phyloP scores from a whole-genome alignment of 208 protist genomes.

The Trypanosoma caninum region DNA sequence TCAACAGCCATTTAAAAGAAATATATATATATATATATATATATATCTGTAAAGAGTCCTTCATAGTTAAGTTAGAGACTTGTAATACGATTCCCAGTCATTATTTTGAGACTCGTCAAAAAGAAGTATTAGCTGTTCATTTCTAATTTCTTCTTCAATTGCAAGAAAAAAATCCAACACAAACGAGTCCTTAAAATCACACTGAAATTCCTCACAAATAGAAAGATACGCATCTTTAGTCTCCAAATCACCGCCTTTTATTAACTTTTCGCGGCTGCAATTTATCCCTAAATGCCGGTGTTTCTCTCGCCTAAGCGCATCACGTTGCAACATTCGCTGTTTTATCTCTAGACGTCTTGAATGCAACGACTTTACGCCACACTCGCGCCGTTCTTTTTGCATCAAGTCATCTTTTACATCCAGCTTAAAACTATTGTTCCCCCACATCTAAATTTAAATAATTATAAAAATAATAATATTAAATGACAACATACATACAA shows the following conservation, averaged over 20 bases:
- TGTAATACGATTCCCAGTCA: conserved; percentile 78
- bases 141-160: conserved; percentile 77
- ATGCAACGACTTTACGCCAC: conserved; percentile 52
- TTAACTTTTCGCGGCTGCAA: conserved; percentile 12
- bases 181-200: conserved; percentile 39
- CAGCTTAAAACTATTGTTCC: not conserved
- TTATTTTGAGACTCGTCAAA: conserved; percentile 55
- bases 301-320: conserved; percentile 21
- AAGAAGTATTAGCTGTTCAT: conserved; percentile 53
- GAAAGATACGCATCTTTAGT: conserved; percentile 9
- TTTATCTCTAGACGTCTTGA: conserved; percentile 46
- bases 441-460: conserved; percentile 1
- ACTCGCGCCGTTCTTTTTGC: not conserved
- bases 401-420: conserved; percentile 1
- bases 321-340: conserved; percentile 51
- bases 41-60: not conserved
- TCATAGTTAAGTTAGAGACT: conserved; percentile 23
- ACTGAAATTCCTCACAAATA: conserved; percentile 52
- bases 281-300: conserved; percentile 24
- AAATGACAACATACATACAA: conserved; percentile 3
- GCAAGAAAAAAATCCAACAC: conserved; percentile 60
- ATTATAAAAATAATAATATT: not conserved
- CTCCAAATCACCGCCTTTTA: not conserved
- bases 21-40: not conserved
- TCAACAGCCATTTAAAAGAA: not conserved